A percentile compares a stretch with the other conserved stretches of the same genome.
Evolutionary conservation across 345 rosid species (phyloP).

Genomic region (Mangifera indica): DNA sequence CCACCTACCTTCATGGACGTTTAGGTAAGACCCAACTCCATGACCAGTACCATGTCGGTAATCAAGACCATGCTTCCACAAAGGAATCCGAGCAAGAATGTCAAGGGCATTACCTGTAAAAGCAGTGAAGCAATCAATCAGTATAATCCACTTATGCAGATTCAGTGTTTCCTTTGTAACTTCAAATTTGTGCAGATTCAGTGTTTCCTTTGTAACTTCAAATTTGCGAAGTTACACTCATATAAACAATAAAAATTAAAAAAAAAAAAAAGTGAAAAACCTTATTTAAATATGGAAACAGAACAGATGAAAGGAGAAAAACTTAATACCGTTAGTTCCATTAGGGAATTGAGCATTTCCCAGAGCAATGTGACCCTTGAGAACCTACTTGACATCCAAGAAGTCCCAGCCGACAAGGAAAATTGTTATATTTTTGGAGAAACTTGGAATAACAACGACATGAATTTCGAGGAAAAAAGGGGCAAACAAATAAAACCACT

Average conservation of each 20-base stretch:
- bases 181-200: neutral
- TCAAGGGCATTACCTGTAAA: slow-evolving; percentile 78
- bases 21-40: slow-evolving; percentile 93
- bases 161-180: neutral
- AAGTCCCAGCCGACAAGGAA: slow-evolving; percentile 3
- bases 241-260: too few relatives aligned
- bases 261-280: neutral
- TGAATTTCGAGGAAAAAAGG: neutral
- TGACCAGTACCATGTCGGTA: slow-evolving; percentile 99
- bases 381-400: slow-evolving; percentile 47
- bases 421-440: neutral
- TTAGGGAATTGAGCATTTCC: slow-evolving; percentile 86
- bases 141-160: neutral
- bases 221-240: neutral
- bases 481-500: too few relatives aligned
- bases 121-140: slow-evolving; percentile 5
- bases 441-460: neutral
- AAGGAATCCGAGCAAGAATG: slow-evolving; percentile 85
- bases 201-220: slow-evolving; percentile 3
- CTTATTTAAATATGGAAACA: slow-evolving; percentile 9
- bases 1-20: slow-evolving; percentile 88
- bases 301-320: slow-evolving; percentile 13
- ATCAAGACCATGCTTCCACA: slow-evolving; percentile 94
- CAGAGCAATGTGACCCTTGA: slow-evolving; percentile 90
- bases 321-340: slow-evolving; percentile 75